Conservation (phyloP, 73 alveolate species). For the Tetrahymena borealis region DNA sequence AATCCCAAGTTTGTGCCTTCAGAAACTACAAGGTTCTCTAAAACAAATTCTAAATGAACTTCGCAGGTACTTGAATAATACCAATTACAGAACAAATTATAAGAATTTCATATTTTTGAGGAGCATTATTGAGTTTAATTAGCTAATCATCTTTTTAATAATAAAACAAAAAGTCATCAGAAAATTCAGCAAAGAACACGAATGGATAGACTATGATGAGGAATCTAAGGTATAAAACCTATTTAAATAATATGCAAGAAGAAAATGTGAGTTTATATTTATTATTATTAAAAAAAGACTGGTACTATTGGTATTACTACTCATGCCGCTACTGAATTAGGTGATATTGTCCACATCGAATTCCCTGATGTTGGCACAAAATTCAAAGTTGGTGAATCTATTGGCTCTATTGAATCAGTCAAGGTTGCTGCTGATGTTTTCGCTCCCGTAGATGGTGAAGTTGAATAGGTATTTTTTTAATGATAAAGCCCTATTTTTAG, state of each 20-base stretch:
- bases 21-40: not conserved
- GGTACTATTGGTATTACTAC: conserved; percentile 74
- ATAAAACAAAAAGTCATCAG: conserved; percentile 9
- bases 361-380: conserved; percentile 48
- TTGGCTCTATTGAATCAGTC: conserved; percentile 73
- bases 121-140: too few relatives aligned
- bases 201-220: conserved; percentile 63
- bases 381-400: conserved; percentile 47
- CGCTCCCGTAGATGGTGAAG: conserved; percentile 63
- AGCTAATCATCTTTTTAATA: too few relatives aligned
- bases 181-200: conserved; percentile 61
- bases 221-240: conserved; percentile 49
- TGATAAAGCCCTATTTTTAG: not conserved
- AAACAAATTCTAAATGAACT: not conserved
- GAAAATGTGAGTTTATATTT: not conserved
- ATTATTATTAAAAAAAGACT: not conserved
- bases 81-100: not conserved
- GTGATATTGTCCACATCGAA: conserved; percentile 74
- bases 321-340: conserved; percentile 67
- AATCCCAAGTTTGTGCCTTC: not conserved
- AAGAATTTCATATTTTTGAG: not conserved
- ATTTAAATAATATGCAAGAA: not conserved
- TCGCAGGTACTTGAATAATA: not conserved
- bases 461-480: conserved; percentile 32
- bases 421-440: conserved; percentile 74